Base-by-base conservation (phyloP, 768 basidiomycete species). In the Harrya chromipes region DNA sequence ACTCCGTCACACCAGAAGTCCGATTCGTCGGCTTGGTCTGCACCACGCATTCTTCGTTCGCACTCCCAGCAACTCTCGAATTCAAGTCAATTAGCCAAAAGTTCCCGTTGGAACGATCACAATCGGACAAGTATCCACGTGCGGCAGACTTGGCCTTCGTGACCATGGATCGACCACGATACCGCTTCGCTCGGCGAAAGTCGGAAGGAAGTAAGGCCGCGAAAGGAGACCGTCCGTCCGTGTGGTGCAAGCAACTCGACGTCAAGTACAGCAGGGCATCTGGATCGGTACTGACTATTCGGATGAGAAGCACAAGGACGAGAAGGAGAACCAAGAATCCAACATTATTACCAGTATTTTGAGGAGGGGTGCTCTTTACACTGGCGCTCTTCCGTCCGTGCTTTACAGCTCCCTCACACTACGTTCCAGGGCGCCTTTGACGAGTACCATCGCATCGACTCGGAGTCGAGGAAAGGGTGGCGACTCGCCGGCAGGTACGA, bases 21-120 rank as follows among this genome's bases (percentile, higher is more conserved):
- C 0, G 41, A 49, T 8, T 38, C 50, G 5, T n/a, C 23, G 7
- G 19, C 38, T 14, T 48, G 54, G 54, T 54, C 56, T 29, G 44
- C 55, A n/a, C 49, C 53, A 10, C 62, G 54, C 24, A 54, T 64
- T 40, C 60, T 62, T 31, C 64, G 67, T 36, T 62, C 64, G 12
- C 55, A 56, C n/a, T n/a, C n/a, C n/a, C n/a, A n/a, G n/a, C n/a
- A n/a, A n/a, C 16, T 64, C 17, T 17, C 21, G 27, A 44, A 33
- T 24, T 16, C 50, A 21, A 29, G 14, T 16, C 26, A 38, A 23
- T 9, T 23, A 7, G 17, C 33, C 2, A 45, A 34, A 49, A 49
- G 4, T n/a, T 23, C 6, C 13, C 41, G 7, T 43, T 64, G 33
- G 56, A 47, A 33, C 57, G 64, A n/a, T 63, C 64, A 16, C 57